Base-by-base conservation (phyloP, 306 rosid species). In the Cucumis cinereus region DNA sequence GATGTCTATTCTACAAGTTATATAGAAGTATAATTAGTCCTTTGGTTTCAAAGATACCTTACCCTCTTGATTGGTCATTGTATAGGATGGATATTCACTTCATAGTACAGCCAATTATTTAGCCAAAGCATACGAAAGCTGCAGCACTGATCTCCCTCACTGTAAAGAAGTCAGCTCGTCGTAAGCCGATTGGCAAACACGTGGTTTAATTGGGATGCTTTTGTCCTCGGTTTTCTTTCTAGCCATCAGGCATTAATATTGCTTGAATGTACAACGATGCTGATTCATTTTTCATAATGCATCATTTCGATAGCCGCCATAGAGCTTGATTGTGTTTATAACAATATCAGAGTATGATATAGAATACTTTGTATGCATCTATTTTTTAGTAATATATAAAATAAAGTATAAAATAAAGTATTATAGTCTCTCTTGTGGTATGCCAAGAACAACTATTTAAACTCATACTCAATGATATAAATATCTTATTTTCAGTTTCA, bases 261-360 rank as follows among this genome's bases (percentile, higher is more conserved):
- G 75, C 57, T 69, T 24, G 57, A 45, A 24, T 17, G 15, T 19
- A 61, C 60, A 52, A 71, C 43, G 47, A 52, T 50, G 76, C 76
- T 5, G 47, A 30, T 72, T 52, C 47, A 50, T 72, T 50, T 72
- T 72, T 52, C 75, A 70, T 47, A 70, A 47, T 45, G 75, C 76
- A 50, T 72, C 76, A 52, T 52, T 45, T 49, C 23, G 61, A 28
- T 72, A 72, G 61, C 60, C 28, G 61, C 36, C 22, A 30, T 28
- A 45, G 35, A 49, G 57, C 58, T 47, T 16, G 58, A 13, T 70
- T 26, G 20, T 47, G 10, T n/a, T 64, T 8, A 4, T 64, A 4
- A 38, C 74, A 41, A 17, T 12, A 33, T 67, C n/a, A 41, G 47
- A 67, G 20, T 40, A 40, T 20, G 30, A 67, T 38, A 66, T 67